These are phyloP conservation scores for Magnolia sinica DNA, from an alignment of 164 flowering plant genomes.

Conservation along the genomic window DNA sequence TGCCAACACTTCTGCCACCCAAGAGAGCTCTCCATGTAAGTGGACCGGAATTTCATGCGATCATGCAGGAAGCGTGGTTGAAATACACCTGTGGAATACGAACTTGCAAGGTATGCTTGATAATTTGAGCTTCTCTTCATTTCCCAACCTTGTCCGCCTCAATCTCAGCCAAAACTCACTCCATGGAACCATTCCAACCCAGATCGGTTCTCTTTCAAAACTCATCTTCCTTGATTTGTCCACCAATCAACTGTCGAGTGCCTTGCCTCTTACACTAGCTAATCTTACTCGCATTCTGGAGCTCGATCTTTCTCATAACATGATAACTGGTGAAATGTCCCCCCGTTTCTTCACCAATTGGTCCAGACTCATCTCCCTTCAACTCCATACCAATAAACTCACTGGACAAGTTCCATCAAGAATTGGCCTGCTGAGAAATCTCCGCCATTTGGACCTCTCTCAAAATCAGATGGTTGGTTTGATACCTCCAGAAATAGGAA, in stretches of 20 bases:
- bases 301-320: constrained; percentile 20
- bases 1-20: neutral
- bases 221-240: neutral
- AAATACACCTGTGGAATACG: constrained; percentile 6
- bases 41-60: constrained; percentile 24
- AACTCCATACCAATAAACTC: constrained; percentile 13
- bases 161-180: constrained; percentile 10
- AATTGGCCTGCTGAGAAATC: constrained; percentile 26
- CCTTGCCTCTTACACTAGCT: neutral
- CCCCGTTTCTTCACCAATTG: constrained; percentile 16
- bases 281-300: neutral
- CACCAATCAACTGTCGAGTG: neutral
- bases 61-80: neutral
- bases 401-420: constrained; percentile 21
- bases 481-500: constrained; percentile 39
- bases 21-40: constrained; percentile 1
- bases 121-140: constrained; percentile 17
- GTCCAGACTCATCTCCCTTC: constrained; percentile 7
- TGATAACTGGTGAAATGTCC: constrained; percentile 15
- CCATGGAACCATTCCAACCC: constrained; percentile 19
- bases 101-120: constrained; percentile 17
- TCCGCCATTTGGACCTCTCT: neutral
- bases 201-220: neutral
- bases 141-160: constrained; percentile 20
- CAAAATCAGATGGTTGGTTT: constrained; percentile 36